A percentile compares a stretch with the other conserved stretches of the same genome.
phyloP scores from a whole-genome alignment of 805 yeast species.

The Zygosaccharomyces bisporus region DNA sequence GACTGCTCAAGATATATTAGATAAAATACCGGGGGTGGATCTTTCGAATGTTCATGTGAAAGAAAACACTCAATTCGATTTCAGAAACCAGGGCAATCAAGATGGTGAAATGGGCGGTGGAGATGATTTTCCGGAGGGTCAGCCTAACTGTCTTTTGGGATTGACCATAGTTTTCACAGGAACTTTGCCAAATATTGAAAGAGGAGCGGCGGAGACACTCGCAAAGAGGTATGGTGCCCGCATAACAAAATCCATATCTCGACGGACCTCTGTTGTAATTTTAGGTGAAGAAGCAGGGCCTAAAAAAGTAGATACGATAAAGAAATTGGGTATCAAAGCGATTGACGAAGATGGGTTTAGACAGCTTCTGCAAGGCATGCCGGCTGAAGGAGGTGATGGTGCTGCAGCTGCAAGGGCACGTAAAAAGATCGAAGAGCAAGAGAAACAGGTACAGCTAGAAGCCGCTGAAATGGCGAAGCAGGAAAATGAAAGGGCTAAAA shows the following conservation, averaged over 20 bases:
- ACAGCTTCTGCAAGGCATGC: constrained; percentile 71
- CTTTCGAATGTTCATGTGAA: constrained; percentile 49
- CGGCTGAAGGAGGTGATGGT: constrained; percentile 89
- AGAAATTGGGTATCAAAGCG: constrained; percentile 68
- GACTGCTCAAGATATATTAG: constrained; percentile 38
- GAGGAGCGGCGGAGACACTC: constrained; percentile 68
- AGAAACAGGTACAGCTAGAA: constrained; percentile 49
- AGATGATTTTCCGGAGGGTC: constrained; percentile 68
- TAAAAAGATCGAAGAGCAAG: constrained; percentile 66
- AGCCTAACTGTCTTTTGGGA: constrained; percentile 82
- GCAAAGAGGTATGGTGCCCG: constrained; percentile 89
- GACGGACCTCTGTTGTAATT: constrained; percentile 83
- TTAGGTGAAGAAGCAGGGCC: constrained; percentile 97
- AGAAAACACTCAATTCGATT: constrained; percentile 52
- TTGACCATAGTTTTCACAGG: constrained; percentile 94
- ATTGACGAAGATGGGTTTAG: constrained; percentile 84
- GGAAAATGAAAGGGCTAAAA: constrained; percentile 38
- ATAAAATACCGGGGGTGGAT: constrained; percentile 70
- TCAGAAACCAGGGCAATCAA: constrained; percentile 44
- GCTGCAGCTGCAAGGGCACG: constrained; percentile 70
- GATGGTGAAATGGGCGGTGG: constrained; percentile 22
- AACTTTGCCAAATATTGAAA: constrained; percentile 68
- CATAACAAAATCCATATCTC: constrained; percentile 79
- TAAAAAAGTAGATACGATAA: constrained; percentile 80
- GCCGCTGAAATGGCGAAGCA: constrained; percentile 47